phyloP scores from a whole-genome alignment of 805 yeast species.

The Kodamaea fukazawae region DNA sequence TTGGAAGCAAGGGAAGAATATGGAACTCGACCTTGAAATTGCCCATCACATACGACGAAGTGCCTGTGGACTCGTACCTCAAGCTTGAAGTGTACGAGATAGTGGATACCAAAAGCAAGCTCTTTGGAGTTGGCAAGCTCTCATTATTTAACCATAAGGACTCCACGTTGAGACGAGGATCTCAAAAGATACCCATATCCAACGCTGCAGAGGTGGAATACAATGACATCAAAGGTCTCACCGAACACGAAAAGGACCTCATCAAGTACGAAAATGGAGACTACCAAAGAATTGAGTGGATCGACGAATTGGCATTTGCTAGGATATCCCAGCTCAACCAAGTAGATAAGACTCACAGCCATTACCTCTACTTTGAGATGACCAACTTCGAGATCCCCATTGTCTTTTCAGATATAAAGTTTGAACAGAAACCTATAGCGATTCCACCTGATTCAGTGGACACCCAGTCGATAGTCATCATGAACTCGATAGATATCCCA shows the following conservation, averaged over 20 bases:
- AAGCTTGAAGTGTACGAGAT: conserved; percentile 68
- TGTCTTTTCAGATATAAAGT: conserved; percentile 60
- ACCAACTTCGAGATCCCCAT: conserved; percentile 71
- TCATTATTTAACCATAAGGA: conserved; percentile 52
- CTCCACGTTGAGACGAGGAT: conserved; percentile 66
- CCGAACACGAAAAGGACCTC: conserved; percentile 48
- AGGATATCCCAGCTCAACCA: conserved; percentile 12
- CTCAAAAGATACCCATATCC: conserved; percentile 47
- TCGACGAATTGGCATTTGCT: conserved; percentile 64
- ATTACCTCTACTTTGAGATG: conserved; percentile 39
- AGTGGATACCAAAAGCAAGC: conserved; percentile 47
- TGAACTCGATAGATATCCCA: conserved; percentile 34
- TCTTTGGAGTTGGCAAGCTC: conserved; percentile 62
- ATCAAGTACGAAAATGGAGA: conserved; percentile 71
- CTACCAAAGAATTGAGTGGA: conserved; percentile 61
- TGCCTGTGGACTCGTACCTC: conserved; percentile 62
- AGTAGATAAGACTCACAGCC: conserved; percentile 13
- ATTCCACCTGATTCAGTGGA: conserved; percentile 12
- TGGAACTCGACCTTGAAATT: conserved; percentile 76
- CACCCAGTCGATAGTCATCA: conserved; percentile 31
- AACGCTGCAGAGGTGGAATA: conserved; percentile 14
- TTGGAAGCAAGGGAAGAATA: conserved; percentile 36
- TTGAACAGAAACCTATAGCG: conserved; percentile 7
- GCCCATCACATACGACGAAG: conserved; percentile 68
- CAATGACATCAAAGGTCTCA: conserved; percentile 16